Base-by-base conservation (phyloP, 768 basidiomycete genomes). In the Kwoniella shandongensis region DNA sequence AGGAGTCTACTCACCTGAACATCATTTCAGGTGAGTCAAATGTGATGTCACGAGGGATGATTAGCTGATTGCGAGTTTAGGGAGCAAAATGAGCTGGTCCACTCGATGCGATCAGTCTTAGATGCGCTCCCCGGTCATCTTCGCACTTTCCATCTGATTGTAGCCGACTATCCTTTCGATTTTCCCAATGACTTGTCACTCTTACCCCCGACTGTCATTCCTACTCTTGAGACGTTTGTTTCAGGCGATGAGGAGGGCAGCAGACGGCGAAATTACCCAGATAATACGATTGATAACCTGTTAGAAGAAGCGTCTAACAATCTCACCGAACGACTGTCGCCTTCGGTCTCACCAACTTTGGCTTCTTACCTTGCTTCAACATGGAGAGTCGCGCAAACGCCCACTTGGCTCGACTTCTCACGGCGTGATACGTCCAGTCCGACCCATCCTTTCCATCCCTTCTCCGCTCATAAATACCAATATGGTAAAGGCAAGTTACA, bases 101-200 rank as follows among this genome's bases (percentile, higher is more conserved):
- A 71, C 48, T 75, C 74, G 23, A 71, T 75, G 66, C 62, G 71
- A 40, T 73, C 72, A 1, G 67, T 75, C 18, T 45, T 75, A 12
- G 60, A 62, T 17, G 59, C 71, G 36, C 50, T 75, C 26, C 71
- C 71, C 0, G 73, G 73, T 11, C 54, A 57, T 12, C 23, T 72
- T 1, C 49, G 61, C 4, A 71, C 69, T 4, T 57, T 72, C 32
- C 74, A 75, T 44, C 51, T 75, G 12, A 65, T 73, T 41, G 61
- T 62, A 2, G 64, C 69, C 32, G 71, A 75, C 41, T 66, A 57
- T 25, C 51, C 61, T 1, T 75, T 72, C 61, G 54, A 57, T 3
- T 17, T 40, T 7, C 44, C 48, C 4, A 36, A 40, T 5, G 73
- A 75, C 38, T 6, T 69, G 1, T 39, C 29, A 1, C 60, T 73